Evolutionary conservation across 192 early-diverging fungal genomes (phyloP).

Genomic region (Backusella morwellensis): DNA sequence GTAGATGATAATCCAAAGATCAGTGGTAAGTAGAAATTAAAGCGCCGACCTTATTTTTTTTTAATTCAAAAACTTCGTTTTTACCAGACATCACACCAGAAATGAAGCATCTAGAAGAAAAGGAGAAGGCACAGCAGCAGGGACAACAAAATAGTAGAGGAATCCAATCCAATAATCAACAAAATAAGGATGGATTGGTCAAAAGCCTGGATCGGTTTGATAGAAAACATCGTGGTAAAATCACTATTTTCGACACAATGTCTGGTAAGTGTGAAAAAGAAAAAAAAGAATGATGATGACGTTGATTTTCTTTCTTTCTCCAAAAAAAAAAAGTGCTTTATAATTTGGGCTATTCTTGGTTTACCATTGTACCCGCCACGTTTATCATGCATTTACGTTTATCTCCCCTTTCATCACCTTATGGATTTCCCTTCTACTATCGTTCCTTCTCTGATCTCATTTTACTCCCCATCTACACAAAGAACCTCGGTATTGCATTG

Average conservation of each 20-base stretch:
- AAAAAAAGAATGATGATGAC: not conserved
- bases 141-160: constrained; percentile 9
- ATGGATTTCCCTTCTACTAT: constrained; percentile 33
- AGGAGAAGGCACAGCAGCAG: constrained; percentile 3
- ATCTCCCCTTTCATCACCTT: constrained; percentile 34
- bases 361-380: constrained; percentile 22
- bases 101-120: constrained; percentile 1
- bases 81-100: constrained; percentile 18
- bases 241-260: constrained; percentile 34
- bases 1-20: not conserved
- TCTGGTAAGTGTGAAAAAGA: constrained; percentile 17
- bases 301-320: not conserved
- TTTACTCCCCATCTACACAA: constrained; percentile 36
- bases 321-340: constrained; percentile 19
- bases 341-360: constrained; percentile 30
- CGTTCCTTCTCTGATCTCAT: constrained; percentile 32
- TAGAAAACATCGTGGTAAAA: constrained; percentile 16
- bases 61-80: not conserved
- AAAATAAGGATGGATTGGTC: not conserved
- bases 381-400: constrained; percentile 28
- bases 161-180: not conserved
- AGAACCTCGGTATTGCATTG: constrained; percentile 11
- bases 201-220: constrained; percentile 23
- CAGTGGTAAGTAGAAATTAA: not conserved
- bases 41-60: not conserved